A percentile compares a stretch with the other conserved stretches of the same genome.
Evolutionary conservation across 2,329 filamentous ascomycete species (phyloP).

Genomic region (Colletotrichum cuscutae): DNA sequence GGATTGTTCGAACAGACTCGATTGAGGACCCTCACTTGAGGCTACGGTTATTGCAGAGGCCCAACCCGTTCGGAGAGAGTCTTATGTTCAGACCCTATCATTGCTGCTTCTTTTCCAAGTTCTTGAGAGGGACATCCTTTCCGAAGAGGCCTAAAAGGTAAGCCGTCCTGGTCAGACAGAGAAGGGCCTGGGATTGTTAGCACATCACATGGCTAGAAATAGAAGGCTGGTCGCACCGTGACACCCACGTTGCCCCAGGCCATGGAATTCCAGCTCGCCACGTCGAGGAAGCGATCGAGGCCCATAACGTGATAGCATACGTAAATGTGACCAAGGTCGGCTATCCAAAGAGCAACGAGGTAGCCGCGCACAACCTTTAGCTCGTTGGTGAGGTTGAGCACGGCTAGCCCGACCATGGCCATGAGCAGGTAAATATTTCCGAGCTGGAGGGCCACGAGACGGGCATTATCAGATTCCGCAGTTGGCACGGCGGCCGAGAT

Average conservation of each 20-base stretch:
- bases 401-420: slow-evolving; percentile 70
- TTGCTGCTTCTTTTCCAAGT: slow-evolving; percentile 25
- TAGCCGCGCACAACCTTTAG: slow-evolving; percentile 74
- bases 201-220: background rate
- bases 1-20: background rate
- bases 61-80: background rate
- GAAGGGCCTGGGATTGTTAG: slow-evolving; percentile 38
- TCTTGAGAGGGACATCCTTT: slow-evolving; percentile 34
- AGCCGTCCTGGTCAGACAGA: slow-evolving; percentile 44
- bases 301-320: slow-evolving; percentile 68
- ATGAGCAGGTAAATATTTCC: slow-evolving; percentile 77
- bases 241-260: slow-evolving; percentile 79
- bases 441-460: slow-evolving; percentile 73
- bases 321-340: slow-evolving; percentile 75
- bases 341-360: slow-evolving; percentile 71
- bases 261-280: slow-evolving; percentile 73
- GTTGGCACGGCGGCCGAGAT: slow-evolving; percentile 37
- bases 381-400: slow-evolving; percentile 73
- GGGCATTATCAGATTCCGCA: slow-evolving; percentile 55
- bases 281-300: slow-evolving; percentile 60
- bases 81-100: background rate
- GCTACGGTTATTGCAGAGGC: background rate
- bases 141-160: slow-evolving; percentile 47
- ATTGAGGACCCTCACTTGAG: background rate
- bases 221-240: slow-evolving; percentile 59